Conservation (phyloP, 768 basidiomycete genomes). For the Clathrus columnatus region DNA sequence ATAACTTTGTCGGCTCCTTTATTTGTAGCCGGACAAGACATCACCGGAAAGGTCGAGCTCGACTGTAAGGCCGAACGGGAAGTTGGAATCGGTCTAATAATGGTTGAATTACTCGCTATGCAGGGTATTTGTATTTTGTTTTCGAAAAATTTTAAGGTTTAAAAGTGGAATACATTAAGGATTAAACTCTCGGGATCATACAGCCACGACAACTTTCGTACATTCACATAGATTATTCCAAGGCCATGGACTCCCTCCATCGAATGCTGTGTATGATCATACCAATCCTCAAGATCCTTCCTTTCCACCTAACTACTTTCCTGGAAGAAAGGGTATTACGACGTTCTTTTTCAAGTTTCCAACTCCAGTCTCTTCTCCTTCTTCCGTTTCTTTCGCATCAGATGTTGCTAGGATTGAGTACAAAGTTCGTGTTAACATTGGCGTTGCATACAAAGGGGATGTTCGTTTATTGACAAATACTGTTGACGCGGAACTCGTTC, state of each 20-base stretch:
- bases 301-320: conserved; percentile 57
- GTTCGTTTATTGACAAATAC: conserved; percentile 57
- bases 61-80: conserved; percentile 63
- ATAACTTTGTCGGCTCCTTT: conserved; percentile 48
- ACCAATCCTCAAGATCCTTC: conserved; percentile 48
- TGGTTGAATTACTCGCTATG: conserved; percentile 67
- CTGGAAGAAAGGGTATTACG: conserved; percentile 66
- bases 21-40: conserved; percentile 56
- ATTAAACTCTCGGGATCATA: conserved; percentile 67
- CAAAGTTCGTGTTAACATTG: conserved; percentile 63
- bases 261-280: conserved; percentile 69
- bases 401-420: conserved; percentile 64
- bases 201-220: conserved; percentile 70
- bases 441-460: conserved; percentile 70
- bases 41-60: conserved; percentile 71
- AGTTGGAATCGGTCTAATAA: conserved; percentile 65
- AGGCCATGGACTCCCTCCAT: conserved; percentile 73
- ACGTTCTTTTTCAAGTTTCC: conserved; percentile 78
- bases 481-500: conserved; percentile 56
- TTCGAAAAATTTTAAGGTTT: conserved; percentile 2
- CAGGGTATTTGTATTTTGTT: conserved; percentile 40
- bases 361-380: conserved; percentile 55
- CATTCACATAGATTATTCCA: conserved; percentile 67
- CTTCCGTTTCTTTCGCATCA: conserved; percentile 61
- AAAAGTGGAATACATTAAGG: conserved; percentile 32